A percentile compares a stretch with the other conserved stretches of the same genome.
Conservation (phyloP, 2,329 filamentous ascomycete species). For the Colletotrichum tanaceti region DNA sequence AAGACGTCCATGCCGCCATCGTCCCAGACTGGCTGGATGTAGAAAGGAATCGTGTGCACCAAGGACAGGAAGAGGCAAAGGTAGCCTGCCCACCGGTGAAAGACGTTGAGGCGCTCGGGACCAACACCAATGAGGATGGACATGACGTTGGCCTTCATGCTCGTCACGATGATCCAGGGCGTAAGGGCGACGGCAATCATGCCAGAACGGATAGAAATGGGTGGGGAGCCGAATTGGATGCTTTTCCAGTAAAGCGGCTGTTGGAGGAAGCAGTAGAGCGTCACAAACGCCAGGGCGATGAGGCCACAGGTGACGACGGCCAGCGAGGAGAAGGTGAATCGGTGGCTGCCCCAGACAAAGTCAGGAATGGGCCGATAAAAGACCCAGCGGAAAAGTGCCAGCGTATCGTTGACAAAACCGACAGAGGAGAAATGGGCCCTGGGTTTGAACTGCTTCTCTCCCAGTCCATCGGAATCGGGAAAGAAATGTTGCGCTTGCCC, state of each 20-base stretch:
- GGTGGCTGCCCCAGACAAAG: slow-evolving; percentile 72
- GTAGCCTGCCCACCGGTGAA: slow-evolving; percentile 93
- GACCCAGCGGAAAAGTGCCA: slow-evolving; percentile 87
- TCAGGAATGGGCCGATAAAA: slow-evolving; percentile 90
- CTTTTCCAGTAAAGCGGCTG: slow-evolving; percentile 91
- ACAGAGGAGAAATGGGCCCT: slow-evolving; percentile 83
- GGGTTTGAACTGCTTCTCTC: slow-evolving; percentile 67
- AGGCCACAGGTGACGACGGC: slow-evolving; percentile 76
- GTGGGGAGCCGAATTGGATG: slow-evolving; percentile 88
- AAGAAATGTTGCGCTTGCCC: slow-evolving; percentile 77
- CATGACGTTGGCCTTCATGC: slow-evolving; percentile 91
- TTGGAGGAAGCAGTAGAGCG: slow-evolving; percentile 86
- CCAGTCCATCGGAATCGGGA: slow-evolving; percentile 69
- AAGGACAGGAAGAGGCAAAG: slow-evolving; percentile 84
- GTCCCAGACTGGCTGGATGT: slow-evolving; percentile 87
- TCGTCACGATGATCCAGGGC: slow-evolving; percentile 90
- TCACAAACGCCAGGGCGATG: slow-evolving; percentile 76
- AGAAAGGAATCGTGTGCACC: slow-evolving; percentile 89
- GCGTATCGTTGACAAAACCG: slow-evolving; percentile 77
- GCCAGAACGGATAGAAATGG: slow-evolving; percentile 84
- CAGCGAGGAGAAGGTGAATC: slow-evolving; percentile 84
- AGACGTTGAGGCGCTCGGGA: slow-evolving; percentile 89
- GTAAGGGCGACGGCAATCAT: slow-evolving; percentile 94
- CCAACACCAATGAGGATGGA: slow-evolving; percentile 88
- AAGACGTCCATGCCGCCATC: slow-evolving; percentile 79